Base-by-base conservation (phyloP, 2,329 filamentous ascomycete species). In the Fusarium haematococcum region DNA sequence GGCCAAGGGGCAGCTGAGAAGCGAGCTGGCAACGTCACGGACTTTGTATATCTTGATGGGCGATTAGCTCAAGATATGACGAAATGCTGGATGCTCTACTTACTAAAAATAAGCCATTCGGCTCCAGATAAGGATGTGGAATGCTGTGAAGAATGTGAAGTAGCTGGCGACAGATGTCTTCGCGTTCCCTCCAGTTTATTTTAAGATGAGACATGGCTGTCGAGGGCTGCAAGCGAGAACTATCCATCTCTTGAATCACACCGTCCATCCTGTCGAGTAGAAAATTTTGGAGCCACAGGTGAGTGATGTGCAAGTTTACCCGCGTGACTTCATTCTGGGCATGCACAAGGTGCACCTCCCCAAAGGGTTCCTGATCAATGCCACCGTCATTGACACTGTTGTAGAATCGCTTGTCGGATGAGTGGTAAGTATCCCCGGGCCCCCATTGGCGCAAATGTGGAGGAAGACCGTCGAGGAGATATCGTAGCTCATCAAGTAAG, bases 211-310 rank as follows among this genome's bases (percentile, higher is more conserved):
- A 23, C 10, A 48, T 43, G 10, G 60, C 57, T 1, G 63, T 18
- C 10, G 60, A 61, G 10, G 2, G 50, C 13, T 59, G 48, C 25
- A 60, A 25, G 9, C 50, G 39, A 8, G 68, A 50, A 13, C 35
- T 35, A 16, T 56, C 54, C 16, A 69, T 70, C 27, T 75, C 70
- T 30, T 76, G 75, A 3, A 79, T 27, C 10, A 76, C 57, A 5
- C 74, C 61, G 16, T 83, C 82, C 5, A 83, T 69, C 59, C 81
- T 81, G 39, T 84, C 82, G 2, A 82, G 71, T 0, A 83, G 70
- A 7, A 80, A 74, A 43, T 78, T 83, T 68, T 84, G 82, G 8
- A 83, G 75, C 82, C 82, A 84, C 2, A 84, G 68, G 64, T 84
- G 82, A 0, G 81, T 84, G 9, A 80, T 79, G 41, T 84, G 81